phyloP scores from a whole-genome alignment of 345 rosid genomes.

The Linum lewisii region DNA sequence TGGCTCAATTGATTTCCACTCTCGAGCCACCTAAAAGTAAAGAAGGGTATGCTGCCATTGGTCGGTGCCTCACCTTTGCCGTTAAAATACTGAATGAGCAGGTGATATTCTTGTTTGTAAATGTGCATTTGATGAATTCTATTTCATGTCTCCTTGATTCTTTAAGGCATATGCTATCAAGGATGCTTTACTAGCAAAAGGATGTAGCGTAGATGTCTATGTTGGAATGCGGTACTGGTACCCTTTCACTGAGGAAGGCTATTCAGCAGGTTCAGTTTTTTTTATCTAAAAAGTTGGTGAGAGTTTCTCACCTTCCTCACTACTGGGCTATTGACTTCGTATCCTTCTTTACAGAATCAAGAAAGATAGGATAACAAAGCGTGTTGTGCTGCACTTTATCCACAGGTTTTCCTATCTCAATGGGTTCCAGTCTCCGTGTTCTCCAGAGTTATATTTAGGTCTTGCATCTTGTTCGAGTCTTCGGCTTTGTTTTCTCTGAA shows the following conservation, averaged over 20 bases:
- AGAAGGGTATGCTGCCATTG: slow-evolving; percentile 96
- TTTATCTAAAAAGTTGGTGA: too few species aligned
- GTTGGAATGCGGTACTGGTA: slow-evolving; percentile 92
- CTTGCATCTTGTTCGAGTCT: too few species aligned
- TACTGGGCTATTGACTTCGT: too few species aligned
- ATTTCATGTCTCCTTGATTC: background rate
- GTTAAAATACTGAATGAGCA: slow-evolving; percentile 79
- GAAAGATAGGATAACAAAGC: too few species aligned
- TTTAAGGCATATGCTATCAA: slow-evolving; percentile 54
- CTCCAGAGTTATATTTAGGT: slow-evolving; percentile 67
- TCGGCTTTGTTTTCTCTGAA: too few species aligned
- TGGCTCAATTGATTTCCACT: slow-evolving; percentile 72
- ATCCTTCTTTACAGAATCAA: slow-evolving; percentile 43
- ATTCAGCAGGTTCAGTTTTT: too few species aligned
- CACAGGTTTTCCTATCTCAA: slow-evolving; percentile 87
- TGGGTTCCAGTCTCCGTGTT: slow-evolving; percentile 86
- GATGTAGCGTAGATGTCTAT: slow-evolving; percentile 51
- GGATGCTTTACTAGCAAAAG: slow-evolving; percentile 56
- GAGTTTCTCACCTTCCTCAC: too few species aligned
- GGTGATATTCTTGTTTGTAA: slow-evolving; percentile 19
- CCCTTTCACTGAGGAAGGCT: slow-evolving; percentile 91
- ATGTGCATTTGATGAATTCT: background rate
- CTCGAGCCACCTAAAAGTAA: too few species aligned
- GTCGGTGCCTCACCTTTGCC: slow-evolving; percentile 90
- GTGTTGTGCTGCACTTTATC: slow-evolving; percentile 84